Conservation (phyloP, 225 moss, liverwort and hornwort species). For the Marchantia paleacea region DNA sequence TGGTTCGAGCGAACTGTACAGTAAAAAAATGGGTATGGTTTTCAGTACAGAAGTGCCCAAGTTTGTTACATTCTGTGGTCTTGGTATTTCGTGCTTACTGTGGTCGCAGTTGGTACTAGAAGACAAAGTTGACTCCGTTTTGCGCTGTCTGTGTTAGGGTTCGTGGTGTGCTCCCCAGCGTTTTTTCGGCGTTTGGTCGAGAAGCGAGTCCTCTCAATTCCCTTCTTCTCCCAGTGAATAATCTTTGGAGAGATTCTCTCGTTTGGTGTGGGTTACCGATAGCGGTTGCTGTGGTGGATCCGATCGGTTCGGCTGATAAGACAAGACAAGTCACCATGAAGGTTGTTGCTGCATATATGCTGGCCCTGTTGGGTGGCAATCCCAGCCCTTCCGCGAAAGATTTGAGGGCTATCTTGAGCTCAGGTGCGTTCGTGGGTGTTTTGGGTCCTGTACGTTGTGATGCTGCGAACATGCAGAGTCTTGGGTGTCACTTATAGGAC, state of each 20-base stretch:
- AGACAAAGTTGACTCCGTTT: background rate
- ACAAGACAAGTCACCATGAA: constrained; percentile 46
- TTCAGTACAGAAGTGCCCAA: too few relatives aligned
- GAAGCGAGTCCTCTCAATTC: background rate
- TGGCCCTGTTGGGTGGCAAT: constrained; percentile 79
- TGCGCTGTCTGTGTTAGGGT: background rate
- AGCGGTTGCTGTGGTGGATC: background rate
- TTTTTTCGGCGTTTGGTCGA: background rate
- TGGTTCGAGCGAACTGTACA: too few relatives aligned
- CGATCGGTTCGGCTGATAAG: background rate
- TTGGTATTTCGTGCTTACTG: background rate
- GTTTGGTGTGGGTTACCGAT: background rate
- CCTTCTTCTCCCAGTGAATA: background rate
- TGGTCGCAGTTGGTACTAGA: background rate
- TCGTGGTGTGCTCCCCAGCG: background rate
- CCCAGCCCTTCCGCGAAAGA: constrained; percentile 58
- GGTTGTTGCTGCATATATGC: constrained; percentile 78
- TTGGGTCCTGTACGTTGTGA: background rate
- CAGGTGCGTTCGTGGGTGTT: constrained; percentile 28
- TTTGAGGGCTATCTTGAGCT: constrained; percentile 59
- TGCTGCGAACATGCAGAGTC: background rate
- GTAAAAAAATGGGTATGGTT: too few relatives aligned
- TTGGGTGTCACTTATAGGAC: too few relatives aligned
- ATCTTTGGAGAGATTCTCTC: background rate
- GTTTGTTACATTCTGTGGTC: background rate